These are phyloP conservation scores for Dothideomycetes sp. DNA, from an alignment of 2,329 filamentous ascomycete genomes.

Conservation along the genomic window DNA sequence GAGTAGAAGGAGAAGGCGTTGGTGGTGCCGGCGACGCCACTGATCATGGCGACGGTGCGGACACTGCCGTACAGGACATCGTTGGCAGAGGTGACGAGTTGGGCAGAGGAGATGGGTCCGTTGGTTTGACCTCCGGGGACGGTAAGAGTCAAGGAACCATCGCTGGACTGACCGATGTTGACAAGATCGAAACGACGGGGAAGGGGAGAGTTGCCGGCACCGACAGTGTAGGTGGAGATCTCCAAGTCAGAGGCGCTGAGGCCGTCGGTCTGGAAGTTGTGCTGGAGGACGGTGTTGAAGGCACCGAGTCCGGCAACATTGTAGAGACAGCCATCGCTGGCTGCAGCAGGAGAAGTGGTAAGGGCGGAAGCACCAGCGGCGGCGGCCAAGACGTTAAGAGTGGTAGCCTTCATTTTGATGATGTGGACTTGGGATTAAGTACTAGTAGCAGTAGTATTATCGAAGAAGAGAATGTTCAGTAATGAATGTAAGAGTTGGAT, in stretches of 20 bases:
- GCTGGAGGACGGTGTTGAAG: conserved; percentile 1
- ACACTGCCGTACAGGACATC: conserved; percentile 63
- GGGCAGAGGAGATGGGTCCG: conserved; percentile 33
- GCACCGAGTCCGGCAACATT: conserved; percentile 1
- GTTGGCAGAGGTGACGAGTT: conserved; percentile 48
- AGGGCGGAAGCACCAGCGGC: background rate
- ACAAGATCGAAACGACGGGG: background rate
- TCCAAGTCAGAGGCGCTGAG: too few species aligned
- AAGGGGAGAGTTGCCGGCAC: background rate
- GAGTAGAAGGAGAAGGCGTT: conserved; percentile 75
- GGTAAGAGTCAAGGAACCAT: conserved; percentile 2
- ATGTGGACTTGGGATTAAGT: background rate
- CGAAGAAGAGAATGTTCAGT: background rate
- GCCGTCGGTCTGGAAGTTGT: background rate
- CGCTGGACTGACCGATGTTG: background rate
- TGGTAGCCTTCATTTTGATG: background rate
- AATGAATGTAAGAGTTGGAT: background rate
- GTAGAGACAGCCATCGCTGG: conserved; percentile 2
- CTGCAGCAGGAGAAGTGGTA: background rate
- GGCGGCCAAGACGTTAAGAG: background rate
- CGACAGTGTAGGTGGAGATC: conserved; percentile 6
- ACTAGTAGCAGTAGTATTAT: background rate
- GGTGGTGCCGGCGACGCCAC: conserved; percentile 56
- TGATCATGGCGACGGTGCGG: conserved; percentile 56
- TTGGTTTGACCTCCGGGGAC: conserved; percentile 10